These are phyloP conservation scores for Backusella macrospora DNA, from an alignment of 192 early-diverging fungal genomes.

Conservation along the genomic window DNA sequence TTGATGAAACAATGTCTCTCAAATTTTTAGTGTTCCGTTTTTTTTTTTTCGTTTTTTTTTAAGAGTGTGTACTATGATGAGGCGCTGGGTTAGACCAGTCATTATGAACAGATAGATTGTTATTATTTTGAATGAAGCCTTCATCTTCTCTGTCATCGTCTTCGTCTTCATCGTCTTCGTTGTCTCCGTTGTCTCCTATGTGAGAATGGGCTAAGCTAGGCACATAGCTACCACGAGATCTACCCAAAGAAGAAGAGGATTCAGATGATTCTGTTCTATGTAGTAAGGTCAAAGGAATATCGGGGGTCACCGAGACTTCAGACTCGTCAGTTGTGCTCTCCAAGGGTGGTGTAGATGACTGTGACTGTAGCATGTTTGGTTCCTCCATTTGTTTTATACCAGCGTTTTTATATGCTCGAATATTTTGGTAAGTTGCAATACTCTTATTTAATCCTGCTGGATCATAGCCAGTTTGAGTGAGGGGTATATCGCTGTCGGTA, in stretches of 20 bases:
- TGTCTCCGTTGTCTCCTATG: background rate
- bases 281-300: conserved; percentile 8
- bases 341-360: background rate
- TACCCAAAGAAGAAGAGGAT: conserved; percentile 13
- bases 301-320: background rate
- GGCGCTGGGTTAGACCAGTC: conserved; percentile 27
- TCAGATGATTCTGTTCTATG: conserved; percentile 12
- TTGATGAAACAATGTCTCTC: conserved; percentile 2
- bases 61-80: conserved; percentile 19
- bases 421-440: conserved; percentile 7
- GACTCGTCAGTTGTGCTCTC: background rate
- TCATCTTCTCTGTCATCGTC: background rate
- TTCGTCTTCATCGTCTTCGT: background rate
- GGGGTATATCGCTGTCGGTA: conserved; percentile 32
- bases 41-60: background rate
- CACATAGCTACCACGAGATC: conserved; percentile 9
- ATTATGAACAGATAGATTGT: background rate
- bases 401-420: conserved; percentile 6
- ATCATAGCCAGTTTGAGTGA: conserved; percentile 22
- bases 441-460: conserved; percentile 1
- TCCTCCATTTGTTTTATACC: background rate
- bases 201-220: conserved; percentile 9
- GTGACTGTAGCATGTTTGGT: background rate
- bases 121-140: background rate
- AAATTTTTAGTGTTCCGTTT: background rate